phyloP scores from a whole-genome alignment of 192 early-diverging fungal species.

The Glomus cerebriforme region DNA sequence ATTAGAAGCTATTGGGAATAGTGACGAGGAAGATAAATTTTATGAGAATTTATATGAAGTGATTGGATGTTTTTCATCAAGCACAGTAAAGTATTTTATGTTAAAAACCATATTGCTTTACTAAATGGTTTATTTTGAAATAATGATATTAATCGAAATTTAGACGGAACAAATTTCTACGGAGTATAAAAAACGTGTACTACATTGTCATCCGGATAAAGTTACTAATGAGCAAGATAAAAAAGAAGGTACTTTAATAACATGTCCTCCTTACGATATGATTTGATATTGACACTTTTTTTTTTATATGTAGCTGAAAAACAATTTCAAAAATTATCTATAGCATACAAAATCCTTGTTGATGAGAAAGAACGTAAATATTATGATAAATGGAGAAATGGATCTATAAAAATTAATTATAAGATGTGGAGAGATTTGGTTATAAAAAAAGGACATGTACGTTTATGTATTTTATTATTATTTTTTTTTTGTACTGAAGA shows the following conservation, averaged over 20 bases:
- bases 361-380: background rate
- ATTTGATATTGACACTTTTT: background rate
- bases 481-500: background rate
- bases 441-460: conserved; percentile 9
- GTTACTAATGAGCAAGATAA: background rate
- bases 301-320: background rate
- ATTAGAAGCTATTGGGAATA: background rate
- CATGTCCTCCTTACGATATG: background rate
- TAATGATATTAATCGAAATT: background rate
- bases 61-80: background rate
- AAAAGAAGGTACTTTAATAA: background rate
- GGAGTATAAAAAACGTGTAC: conserved; percentile 22
- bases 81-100: conserved; percentile 4
- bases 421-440: conserved; percentile 16
- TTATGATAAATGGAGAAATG: conserved; percentile 18
- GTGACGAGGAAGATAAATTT: conserved; percentile 13
- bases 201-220: conserved; percentile 22
- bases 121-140: too few species aligned
- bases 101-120: too few species aligned
- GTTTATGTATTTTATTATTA: too few species aligned
- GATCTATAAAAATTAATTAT: conserved; percentile 17
- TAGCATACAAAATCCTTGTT: conserved; percentile 7
- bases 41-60: conserved; percentile 20
- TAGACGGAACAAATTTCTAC: conserved; percentile 26
- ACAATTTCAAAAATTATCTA: conserved; percentile 5